A percentile compares a stretch with the other conserved stretches of the same genome.
phyloP scores from a whole-genome alignment of 208 protist genomes.

The Leptomonas pyrrhocoris region DNA sequence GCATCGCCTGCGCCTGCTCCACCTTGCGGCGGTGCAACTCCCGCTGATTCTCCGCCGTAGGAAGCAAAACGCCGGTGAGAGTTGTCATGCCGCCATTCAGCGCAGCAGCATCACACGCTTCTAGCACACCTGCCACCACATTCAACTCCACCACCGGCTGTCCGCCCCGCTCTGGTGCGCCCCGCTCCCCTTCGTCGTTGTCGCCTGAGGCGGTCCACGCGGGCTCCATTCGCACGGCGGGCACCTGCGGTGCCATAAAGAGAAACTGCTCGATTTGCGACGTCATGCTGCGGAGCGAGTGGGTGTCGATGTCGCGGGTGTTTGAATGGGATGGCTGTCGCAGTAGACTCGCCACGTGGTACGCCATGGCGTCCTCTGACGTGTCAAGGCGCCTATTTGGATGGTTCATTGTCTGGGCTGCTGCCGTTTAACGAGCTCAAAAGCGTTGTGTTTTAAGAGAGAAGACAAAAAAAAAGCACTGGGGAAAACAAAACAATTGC shows the following conservation, averaged over 20 bases:
- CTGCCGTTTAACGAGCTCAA: no score
- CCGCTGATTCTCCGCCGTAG: slow-evolving; percentile 48
- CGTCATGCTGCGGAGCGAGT: slow-evolving; percentile 48
- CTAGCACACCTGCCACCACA: slow-evolving; percentile 85
- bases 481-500: no score
- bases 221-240: slow-evolving; percentile 65
- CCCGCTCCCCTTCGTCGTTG: background rate
- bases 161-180: background rate
- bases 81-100: slow-evolving; percentile 7
- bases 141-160: slow-evolving; percentile 62
- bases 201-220: slow-evolving; percentile 9
- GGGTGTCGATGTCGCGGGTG: slow-evolving; percentile 13
- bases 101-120: slow-evolving; percentile 30
- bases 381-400: slow-evolving; percentile 13
- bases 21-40: slow-evolving; percentile 52
- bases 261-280: slow-evolving; percentile 67
- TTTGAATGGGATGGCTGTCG: slow-evolving; percentile 11
- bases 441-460: no score
- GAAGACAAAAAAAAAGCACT: no score
- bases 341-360: slow-evolving; percentile 45
- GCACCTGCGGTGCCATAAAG: slow-evolving; percentile 37
- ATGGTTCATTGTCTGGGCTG: slow-evolving; percentile 17
- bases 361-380: slow-evolving; percentile 19
- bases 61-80: slow-evolving; percentile 63
- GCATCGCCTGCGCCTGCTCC: slow-evolving; percentile 79